Evolutionary conservation across 2,329 filamentous ascomycete genomes (phyloP).

Genomic region (Tricladium varicosporioides): DNA sequence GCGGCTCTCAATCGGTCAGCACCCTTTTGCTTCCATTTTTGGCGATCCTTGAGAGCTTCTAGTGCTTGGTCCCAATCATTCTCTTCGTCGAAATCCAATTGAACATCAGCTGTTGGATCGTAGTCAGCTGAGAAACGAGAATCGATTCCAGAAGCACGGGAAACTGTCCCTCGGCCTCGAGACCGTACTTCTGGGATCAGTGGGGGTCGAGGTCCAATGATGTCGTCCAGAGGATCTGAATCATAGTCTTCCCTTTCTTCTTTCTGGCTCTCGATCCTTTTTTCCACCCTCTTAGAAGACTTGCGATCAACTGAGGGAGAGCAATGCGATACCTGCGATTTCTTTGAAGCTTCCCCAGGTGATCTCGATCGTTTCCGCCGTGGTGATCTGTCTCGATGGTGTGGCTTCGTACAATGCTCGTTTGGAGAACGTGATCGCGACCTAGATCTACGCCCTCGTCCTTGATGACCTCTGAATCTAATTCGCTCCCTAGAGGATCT

Average conservation of each 20-base stretch:
- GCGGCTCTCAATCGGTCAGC: slow-evolving; percentile 73
- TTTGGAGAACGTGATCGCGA: slow-evolving; percentile 27
- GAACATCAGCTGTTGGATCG: slow-evolving; percentile 55
- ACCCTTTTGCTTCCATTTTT: slow-evolving; percentile 72
- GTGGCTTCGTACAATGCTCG: slow-evolving; percentile 26
- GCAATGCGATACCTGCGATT: slow-evolving; percentile 4
- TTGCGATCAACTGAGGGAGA: slow-evolving; percentile 15
- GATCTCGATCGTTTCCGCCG: slow-evolving; percentile 25
- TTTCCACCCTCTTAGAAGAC: slow-evolving; percentile 1
- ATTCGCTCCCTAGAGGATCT: background rate
- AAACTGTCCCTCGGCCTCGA: slow-evolving; percentile 69
- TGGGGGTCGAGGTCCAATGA: slow-evolving; percentile 72
- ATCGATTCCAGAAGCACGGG: slow-evolving; percentile 68
- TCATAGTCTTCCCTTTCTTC: slow-evolving; percentile 34
- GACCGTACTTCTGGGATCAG: slow-evolving; percentile 41
- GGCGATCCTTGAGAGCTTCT: slow-evolving; percentile 76
- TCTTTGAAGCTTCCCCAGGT: slow-evolving; percentile 12
- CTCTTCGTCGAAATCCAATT: slow-evolving; percentile 47
- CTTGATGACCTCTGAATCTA: background rate
- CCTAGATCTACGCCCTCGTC: background rate
- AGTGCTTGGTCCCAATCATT: slow-evolving; percentile 79
- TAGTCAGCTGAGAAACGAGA: slow-evolving; percentile 71
- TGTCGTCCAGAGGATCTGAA: slow-evolving; percentile 72
- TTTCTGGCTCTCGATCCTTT: slow-evolving; percentile 9
- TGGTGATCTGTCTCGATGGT: slow-evolving; percentile 35